Evolutionary conservation across 495 filamentous ascomycete genomes (phyloP).

Genomic region (Geopyxis carbonaria): DNA sequence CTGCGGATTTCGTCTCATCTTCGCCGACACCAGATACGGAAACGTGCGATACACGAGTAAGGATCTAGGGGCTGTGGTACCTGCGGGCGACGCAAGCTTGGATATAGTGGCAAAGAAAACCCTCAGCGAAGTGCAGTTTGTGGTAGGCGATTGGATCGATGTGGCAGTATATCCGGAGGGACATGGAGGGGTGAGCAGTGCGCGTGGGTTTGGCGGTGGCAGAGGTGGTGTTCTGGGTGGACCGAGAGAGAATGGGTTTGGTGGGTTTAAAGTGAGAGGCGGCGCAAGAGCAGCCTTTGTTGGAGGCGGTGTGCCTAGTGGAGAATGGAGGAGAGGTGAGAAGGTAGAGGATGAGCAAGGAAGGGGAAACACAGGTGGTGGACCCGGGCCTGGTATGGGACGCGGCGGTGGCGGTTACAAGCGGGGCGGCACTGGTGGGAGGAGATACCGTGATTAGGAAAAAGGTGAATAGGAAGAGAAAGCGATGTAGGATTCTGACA

Average conservation of each 20-base stretch:
- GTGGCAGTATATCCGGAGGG: constrained; percentile 61
- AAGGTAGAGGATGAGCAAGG: constrained; percentile 30
- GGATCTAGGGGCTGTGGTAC: constrained; percentile 66
- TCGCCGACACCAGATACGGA: constrained; percentile 51
- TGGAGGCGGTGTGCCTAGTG: constrained; percentile 30
- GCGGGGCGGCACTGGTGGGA: constrained; percentile 9
- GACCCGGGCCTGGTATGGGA: constrained; percentile 1
- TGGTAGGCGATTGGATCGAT: constrained; percentile 75
- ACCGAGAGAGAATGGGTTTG: constrained; percentile 34
- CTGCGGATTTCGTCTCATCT: constrained; percentile 72
- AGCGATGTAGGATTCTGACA: too few relatives aligned
- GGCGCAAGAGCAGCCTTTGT: constrained; percentile 21
- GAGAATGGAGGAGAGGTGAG: constrained; percentile 45
- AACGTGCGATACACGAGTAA: constrained; percentile 47
- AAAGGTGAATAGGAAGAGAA: constrained; percentile 11
- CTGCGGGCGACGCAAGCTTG: constrained; percentile 43
- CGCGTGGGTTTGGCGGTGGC: constrained; percentile 26
- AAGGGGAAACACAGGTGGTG: constrained; percentile 1
- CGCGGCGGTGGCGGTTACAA: constrained; percentile 8
- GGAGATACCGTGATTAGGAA: constrained; percentile 6
- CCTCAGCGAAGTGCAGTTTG: constrained; percentile 55
- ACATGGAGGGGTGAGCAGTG: constrained; percentile 52
- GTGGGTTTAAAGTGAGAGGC: constrained; percentile 25
- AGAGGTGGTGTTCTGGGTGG: constrained; percentile 29
- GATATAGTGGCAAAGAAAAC: constrained; percentile 43